Base-by-base conservation (phyloP, 2,329 filamentous ascomycete species). In the Reticulascus tulasneorum region DNA sequence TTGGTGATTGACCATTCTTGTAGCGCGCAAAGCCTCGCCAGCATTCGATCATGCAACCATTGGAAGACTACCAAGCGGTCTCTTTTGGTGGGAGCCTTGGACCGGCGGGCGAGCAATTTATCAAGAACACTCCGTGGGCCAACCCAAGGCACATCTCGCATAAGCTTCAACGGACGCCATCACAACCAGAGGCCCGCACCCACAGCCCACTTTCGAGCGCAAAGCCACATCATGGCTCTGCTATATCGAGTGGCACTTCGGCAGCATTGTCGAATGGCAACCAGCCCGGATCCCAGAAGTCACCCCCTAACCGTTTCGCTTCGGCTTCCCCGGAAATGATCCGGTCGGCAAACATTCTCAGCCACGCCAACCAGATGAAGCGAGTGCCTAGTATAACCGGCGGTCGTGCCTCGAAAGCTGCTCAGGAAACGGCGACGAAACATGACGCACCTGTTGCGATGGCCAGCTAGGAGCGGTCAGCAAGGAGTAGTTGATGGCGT, bases 91-190 rank as follows among this genome's bases (percentile, higher is more conserved):
- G 62, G 12, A 64, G 67, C 50, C 61, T 79, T 42, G 75, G 77
- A 51, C 76, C 83, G 24, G 86, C 86, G 17, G 86, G 86, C 50
- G 87, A 94, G 58, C 84, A 91, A 46, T 94, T 93, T 49, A 74
- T 94, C 37, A 86, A 94, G 53, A 83, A 91, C 48, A 94, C 86
- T 6, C 84, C 89, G 1, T 96, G 90, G 90, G 88, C 89, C 23
- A 94, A 94, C 55, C 87, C 89, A 13, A 86, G 91, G 48, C 83
- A 88, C 54, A 81, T 84, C 7, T 75, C 79, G 9, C 82, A 87
- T 54, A 73, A 77, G 44, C 56, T 66, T 35, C 60, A 65, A 25
- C 60, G 50, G 55, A 59, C 49, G 47, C 62, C 40, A 44, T 62
- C 24, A 23, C 43, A 37, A 18, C 32, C 36, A 4, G 50, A 47